Evolutionary conservation across 1,284 basidiomycete genomes (phyloP), one percentile per base, ranked within the genome.

Genomic region (Malassezia sp.): DNA sequence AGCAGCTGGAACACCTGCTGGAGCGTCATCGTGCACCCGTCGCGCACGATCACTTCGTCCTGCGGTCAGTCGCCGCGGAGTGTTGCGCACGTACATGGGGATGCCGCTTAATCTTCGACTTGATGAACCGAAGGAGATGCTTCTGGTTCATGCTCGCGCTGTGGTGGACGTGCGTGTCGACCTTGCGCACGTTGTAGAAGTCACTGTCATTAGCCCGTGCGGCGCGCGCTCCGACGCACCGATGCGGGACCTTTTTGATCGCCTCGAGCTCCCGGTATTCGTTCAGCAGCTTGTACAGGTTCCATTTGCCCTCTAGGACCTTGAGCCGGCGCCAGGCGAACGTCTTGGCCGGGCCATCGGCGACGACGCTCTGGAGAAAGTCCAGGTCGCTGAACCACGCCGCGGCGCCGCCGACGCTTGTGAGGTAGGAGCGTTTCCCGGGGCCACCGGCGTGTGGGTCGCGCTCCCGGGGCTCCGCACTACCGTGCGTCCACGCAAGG

Each of bases 71-170:
- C n/a, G n/a, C n/a, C n/a, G n/a, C n/a, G n/a, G n/a, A 8, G 14
- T 8, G 27, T 28, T 8, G 51, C 69, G 48, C 20, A 83, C 84
- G 38, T 87, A 64, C 2, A n/a, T n/a, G n/a, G n/a, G 85, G 80
- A 61, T 75, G 79, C 21, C 79, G 79, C 72, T 86, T 88, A 83
- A 89, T 87, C 73, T 97, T 96, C 34, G 83, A 81, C 72, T 99
- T 99, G 76, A 99, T 97, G 74, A 97, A 97, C 5, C 93, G 88
- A 20, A 99, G 75, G n/a, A 97, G 74, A 73, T 99, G 93, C 73
- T 99, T 99, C 71, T 99, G 93, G 71, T 99, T 99, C 91, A 97
- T 96, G 71, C 85, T 84, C 44, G 90, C 93, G 9, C 89, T 93
- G 72, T 97, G 88, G 67, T 99, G 93, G 17, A 99, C 86, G 72